phyloP scores from a whole-genome alignment of 257 asterid species.

The Forsythia suspensa region DNA sequence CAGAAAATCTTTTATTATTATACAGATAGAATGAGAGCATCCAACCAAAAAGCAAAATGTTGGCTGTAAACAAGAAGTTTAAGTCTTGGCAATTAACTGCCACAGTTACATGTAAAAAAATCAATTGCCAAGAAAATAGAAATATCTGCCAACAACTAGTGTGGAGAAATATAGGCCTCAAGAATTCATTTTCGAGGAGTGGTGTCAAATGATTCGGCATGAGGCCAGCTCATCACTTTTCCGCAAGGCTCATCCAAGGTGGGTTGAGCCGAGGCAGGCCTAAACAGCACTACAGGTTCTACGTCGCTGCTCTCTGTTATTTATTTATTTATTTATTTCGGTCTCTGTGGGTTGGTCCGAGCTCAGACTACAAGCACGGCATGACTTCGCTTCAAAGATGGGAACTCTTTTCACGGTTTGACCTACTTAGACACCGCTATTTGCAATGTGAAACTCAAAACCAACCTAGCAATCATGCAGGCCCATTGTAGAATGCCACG shows the following conservation, averaged over 20 bases:
- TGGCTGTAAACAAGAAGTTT: too few relatives aligned
- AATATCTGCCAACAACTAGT: neutral
- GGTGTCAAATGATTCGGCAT: neutral
- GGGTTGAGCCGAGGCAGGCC: neutral
- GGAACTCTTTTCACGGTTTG: too few relatives aligned
- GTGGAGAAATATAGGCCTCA: slow-evolving; percentile 36
- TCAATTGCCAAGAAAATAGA: neutral
- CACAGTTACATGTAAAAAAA: neutral
- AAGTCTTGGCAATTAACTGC: neutral
- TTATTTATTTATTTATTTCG: too few relatives aligned
- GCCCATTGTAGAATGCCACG: slow-evolving; percentile 50
- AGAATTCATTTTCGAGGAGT: slow-evolving; percentile 1
- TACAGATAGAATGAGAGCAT: too few relatives aligned
- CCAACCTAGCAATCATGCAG: slow-evolving; percentile 38
- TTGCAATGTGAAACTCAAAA: neutral
- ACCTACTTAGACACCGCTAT: neutral
- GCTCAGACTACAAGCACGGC: too few relatives aligned
- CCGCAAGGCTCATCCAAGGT: neutral
- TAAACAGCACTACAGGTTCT: neutral
- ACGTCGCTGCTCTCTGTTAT: neutral
- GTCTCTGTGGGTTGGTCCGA: neutral
- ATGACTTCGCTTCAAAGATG: too few relatives aligned
- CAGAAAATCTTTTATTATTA: too few relatives aligned
- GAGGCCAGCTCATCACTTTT: neutral
- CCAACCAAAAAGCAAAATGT: too few relatives aligned